Percentiles rank a stretch among this genome's conserved stretches.
Evolutionary conservation across 1,284 basidiomycete genomes (phyloP).

Genomic region (Pterulicium gracile): DNA sequence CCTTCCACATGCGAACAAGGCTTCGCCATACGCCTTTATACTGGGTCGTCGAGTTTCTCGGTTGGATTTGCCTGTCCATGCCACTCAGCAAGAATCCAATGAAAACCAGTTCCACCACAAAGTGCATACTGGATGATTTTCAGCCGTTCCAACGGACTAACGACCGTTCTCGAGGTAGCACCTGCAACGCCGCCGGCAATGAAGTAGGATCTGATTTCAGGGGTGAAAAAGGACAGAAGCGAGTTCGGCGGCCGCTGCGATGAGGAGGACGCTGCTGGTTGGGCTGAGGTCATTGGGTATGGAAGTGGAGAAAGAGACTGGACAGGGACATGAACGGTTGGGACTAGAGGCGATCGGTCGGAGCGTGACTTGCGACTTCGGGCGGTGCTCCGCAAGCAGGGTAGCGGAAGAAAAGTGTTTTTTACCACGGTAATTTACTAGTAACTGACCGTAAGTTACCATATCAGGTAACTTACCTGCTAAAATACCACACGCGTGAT

Average conservation of each 20-base stretch:
- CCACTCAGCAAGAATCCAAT: no score
- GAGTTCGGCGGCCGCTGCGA: neutral
- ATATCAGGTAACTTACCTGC: no score
- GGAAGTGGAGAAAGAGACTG: no score
- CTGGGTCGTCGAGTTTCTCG: conserved; percentile 43
- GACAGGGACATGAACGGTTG: no score
- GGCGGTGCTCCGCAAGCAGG: no score
- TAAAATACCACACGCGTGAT: no score
- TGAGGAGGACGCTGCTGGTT: neutral
- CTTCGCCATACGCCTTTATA: conserved; percentile 81
- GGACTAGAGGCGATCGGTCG: no score
- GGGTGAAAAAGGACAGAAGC: neutral
- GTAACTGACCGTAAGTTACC: no score
- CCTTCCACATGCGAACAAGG: conserved; percentile 80
- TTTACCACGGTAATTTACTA: no score
- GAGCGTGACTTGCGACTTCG: no score
- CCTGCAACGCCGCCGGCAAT: conserved; percentile 76
- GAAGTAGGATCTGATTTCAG: conserved; percentile 27
- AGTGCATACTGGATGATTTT: conserved; percentile 87
- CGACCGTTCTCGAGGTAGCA: conserved; percentile 82
- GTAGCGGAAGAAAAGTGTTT: no score
- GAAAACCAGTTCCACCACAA: neutral
- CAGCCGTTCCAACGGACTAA: conserved; percentile 82
- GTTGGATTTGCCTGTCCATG: conserved; percentile 83
- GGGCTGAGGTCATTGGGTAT: no score